Conservation (phyloP, 2,329 filamentous ascomycete species). For the Fusarium globosum region DNA sequence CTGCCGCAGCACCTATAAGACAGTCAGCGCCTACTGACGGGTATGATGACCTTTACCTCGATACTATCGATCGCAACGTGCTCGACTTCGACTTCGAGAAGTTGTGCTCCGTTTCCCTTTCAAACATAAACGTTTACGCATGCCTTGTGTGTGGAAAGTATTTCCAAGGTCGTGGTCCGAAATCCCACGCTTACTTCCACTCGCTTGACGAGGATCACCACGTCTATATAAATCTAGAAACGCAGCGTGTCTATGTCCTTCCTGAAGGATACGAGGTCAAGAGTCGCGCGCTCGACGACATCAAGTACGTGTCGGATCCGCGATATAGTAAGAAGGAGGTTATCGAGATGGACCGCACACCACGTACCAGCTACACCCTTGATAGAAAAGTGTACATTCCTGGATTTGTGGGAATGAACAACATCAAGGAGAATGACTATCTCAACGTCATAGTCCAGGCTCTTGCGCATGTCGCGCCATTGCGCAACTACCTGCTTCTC, state of each 20-base stretch:
- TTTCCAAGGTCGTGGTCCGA: slow-evolving; percentile 91
- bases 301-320: slow-evolving; percentile 97
- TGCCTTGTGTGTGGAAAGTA: slow-evolving; percentile 98
- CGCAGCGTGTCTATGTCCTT: slow-evolving; percentile 88
- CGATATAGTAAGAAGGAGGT: slow-evolving; percentile 85
- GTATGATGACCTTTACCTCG: slow-evolving; percentile 95
- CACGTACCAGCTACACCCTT: slow-evolving; percentile 76
- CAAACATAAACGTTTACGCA: slow-evolving; percentile 98
- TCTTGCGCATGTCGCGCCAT: slow-evolving; percentile 86
- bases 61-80: slow-evolving; percentile 92
- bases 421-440: slow-evolving; percentile 99
- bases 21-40: slow-evolving; percentile 85
- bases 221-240: slow-evolving; percentile 98
- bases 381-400: slow-evolving; percentile 87
- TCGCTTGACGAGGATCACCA: slow-evolving; percentile 95
- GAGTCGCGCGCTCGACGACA: slow-evolving; percentile 94
- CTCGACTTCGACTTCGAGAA: slow-evolving; percentile 99
- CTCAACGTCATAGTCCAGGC: slow-evolving; percentile 95
- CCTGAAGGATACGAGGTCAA: slow-evolving; percentile 97
- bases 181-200: slow-evolving; percentile 98
- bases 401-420: slow-evolving; percentile 98
- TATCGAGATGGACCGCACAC: slow-evolving; percentile 76
- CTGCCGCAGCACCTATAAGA: slow-evolving; percentile 48
- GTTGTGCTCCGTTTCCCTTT: slow-evolving; percentile 93
- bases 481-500: slow-evolving; percentile 92